phyloP scores from a whole-genome alignment of 768 basidiomycete species.

The Hypholoma sublateritium region DNA sequence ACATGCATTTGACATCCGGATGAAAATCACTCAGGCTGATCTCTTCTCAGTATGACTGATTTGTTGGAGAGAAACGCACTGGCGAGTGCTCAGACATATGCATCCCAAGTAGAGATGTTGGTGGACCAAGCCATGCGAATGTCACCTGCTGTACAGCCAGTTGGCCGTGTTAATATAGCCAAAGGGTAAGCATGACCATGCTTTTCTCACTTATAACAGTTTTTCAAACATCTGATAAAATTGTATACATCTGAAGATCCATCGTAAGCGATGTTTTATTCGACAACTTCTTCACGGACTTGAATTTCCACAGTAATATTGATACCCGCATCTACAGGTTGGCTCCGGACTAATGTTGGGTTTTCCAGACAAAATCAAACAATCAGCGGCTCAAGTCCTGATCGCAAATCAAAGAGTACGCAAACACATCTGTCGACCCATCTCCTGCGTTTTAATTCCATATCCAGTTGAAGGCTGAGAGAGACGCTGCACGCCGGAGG shows the following conservation, averaged over 20 bases:
- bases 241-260: slow-evolving; percentile 24
- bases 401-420: slow-evolving; percentile 33
- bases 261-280: slow-evolving; percentile 41
- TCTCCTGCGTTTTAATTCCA: not conserved
- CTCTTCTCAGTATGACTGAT: slow-evolving; percentile 31
- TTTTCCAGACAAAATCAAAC: slow-evolving; percentile 37
- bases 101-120: slow-evolving; percentile 32
- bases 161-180: slow-evolving; percentile 37
- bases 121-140: slow-evolving; percentile 37
- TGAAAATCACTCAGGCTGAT: slow-evolving; percentile 4
- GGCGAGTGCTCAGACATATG: slow-evolving; percentile 32
- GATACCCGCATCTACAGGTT: not conserved
- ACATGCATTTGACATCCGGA: not conserved
- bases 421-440: not conserved
- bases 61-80: slow-evolving; percentile 43
- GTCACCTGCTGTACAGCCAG: slow-evolving; percentile 35
- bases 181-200: slow-evolving; percentile 29
- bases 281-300: slow-evolving; percentile 43
- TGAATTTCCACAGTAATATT: slow-evolving; percentile 39
- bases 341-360: slow-evolving; percentile 6
- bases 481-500: slow-evolving; percentile 28
- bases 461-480: slow-evolving; percentile 30
- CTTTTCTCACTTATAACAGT: not conserved
- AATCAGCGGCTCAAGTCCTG: slow-evolving; percentile 34
- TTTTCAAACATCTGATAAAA: not conserved